A percentile compares a stretch with the other conserved stretches of the same genome.
phyloP scores from a whole-genome alignment of 1,284 basidiomycete genomes.

The Schizophyllum commune region DNA sequence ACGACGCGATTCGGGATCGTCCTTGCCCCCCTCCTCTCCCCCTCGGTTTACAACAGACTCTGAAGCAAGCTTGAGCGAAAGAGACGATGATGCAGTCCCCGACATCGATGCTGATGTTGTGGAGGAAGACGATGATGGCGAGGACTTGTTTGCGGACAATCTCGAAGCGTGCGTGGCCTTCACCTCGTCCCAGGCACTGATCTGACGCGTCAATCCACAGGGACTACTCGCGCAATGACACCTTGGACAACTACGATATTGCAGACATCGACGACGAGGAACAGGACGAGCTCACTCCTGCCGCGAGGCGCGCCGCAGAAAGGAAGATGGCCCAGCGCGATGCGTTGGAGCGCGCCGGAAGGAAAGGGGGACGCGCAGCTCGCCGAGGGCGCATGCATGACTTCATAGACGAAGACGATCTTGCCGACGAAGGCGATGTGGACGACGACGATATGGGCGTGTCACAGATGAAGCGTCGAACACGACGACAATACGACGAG shows the following conservation, averaged over 20 bases:
- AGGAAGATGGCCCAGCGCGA: constrained; percentile 85
- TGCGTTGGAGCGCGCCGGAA: constrained; percentile 61
- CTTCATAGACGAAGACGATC: constrained; percentile 68
- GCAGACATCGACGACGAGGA: constrained; percentile 85
- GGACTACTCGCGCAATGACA: constrained; percentile 81
- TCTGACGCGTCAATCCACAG: constrained; percentile 31
- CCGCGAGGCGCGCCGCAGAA: constrained; percentile 80
- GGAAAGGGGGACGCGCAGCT: constrained; percentile 60
- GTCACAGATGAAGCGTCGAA: constrained; percentile 68
- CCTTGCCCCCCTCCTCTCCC: constrained; percentile 77
- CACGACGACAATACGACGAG: constrained; percentile 85
- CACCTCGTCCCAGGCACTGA: constrained; percentile 6
- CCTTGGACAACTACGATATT: constrained; percentile 85
- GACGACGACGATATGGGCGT: constrained; percentile 36
- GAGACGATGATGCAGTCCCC: constrained; percentile 63
- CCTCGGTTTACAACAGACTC: constrained; percentile 82
- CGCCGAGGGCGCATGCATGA: constrained; percentile 74
- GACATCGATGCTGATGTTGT: constrained; percentile 65
- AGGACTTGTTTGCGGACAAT: constrained; percentile 87
- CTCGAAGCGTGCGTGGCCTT: constrained; percentile 53
- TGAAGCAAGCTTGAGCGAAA: constrained; percentile 61
- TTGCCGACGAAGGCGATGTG: constrained; percentile 29
- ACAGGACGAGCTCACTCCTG: constrained; percentile 64
- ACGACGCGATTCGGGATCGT: constrained; percentile 56
- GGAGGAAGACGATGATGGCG: constrained; percentile 79